Evolutionary conservation across 306 rosid species (phyloP), one percentile per base, ranked within the genome.

Genomic region (Vigna hirtella): DNA sequence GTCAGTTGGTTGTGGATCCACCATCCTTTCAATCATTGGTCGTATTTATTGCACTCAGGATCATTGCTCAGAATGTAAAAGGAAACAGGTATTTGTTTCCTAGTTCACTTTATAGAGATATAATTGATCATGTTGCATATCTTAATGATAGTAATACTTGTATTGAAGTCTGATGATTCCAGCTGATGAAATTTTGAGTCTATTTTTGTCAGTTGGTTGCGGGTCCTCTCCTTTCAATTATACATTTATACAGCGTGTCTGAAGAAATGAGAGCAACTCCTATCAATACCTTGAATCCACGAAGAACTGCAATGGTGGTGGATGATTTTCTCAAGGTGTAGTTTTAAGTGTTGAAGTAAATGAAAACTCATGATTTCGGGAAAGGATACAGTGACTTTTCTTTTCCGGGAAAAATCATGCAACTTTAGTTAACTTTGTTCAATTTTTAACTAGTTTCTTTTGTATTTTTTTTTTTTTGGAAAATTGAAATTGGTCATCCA

Each of bases 241-340:
- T 89, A 72, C 98, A 95, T 82, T 74, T 95, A 61, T 92, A 86
- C 81, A 76, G 93, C 48, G 98, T 95, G 13, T 34, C 84, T 73
- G 98, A 95, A 91, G 97, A 95, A 85, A 92, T 92, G 93, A 91
- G 87, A 80, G 98, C 98, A 6, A 76, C 93, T 77, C 98, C 98
- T 28, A 72, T 95, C 77, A 89, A 92, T 85, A 95, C 98, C 32
- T 81, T 95, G 84, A 92, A 92, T 87, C 96, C 98, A 12, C 97
- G 86, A 86, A 91, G 98, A 85, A 91, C 98, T 30, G 98, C 96
- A 38, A 80, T 95, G 93, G 70, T 95, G 49, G 96, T 95, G 73
- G 91, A 97, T 30, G 92, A 95, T 91, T 95, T 88, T 82, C 66
- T 95, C 56, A 83, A 89, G 96, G 97, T 88, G 36, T 73, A 82